Evolutionary conservation across 805 yeast genomes (phyloP), one percentile per base, ranked within the genome.

Genomic region (Cephaloascus fragrans): DNA sequence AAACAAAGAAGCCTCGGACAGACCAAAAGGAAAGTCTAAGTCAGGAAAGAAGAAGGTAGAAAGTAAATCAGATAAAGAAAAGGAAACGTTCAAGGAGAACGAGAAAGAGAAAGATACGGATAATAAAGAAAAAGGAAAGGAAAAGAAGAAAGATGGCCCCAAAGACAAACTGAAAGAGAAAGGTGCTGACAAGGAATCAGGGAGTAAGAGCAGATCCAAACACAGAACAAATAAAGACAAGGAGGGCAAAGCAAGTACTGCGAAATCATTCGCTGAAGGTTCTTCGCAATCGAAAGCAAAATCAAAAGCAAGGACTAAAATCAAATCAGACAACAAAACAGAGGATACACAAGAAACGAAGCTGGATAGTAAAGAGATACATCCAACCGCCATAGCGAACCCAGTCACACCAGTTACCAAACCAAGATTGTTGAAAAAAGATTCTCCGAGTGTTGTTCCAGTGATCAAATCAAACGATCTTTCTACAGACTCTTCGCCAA

Each of bases 21-120:
- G n/a, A n/a, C n/a, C n/a, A n/a, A 32, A 37, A 18, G 34, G 37
- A 31, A 18, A 4, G 23, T 28, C 19, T 32, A 34, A 39, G 17
- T 19, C 36, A 17, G n/a, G 20, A 36, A 39, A 26, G 12, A 8
- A 17, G 35, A 36, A 37, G 28, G 31, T 39, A 3, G 23, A 41
- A 15, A 39, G 33, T 35, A 47, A 44, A 26, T 40, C 37, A 23
- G 46, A 45, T 14, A 28, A 43, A 36, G 36, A 41, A 39, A 36
- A 39, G 32, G 29, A 43, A 42, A 32, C 37, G 23, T 32, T 35
- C 34, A 39, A 40, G 19, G 33, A 41, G 37, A 38, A 42, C 32
- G 34, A 39, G 28, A 39, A 39, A 36, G 35, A 44, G 26, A 32
- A 26, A 10, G 19, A n/a, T 37, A 17, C 19, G 19, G 18, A 26